Conservation (phyloP, 2,329 filamentous ascomycete species). For the Calonectria ilicicola region DNA sequence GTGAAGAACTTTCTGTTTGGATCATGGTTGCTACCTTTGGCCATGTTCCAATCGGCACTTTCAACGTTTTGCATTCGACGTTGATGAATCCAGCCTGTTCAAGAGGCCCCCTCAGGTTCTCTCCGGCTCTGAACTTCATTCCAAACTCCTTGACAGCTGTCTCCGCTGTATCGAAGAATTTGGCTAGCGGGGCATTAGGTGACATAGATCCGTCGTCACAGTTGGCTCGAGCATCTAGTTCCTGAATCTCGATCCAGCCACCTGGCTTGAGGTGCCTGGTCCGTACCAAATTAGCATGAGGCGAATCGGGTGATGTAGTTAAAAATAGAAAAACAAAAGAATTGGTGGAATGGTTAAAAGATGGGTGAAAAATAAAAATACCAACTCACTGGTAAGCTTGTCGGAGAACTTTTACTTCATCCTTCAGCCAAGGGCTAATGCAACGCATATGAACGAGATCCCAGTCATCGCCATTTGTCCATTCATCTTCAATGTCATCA, state of each 20-base stretch:
- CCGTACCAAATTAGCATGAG: neutral
- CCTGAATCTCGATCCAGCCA: slow-evolving; percentile 45
- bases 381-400: slow-evolving; percentile 30
- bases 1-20: neutral
- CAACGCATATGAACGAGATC: slow-evolving; percentile 41
- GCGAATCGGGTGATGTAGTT: too few species aligned
- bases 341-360: too few species aligned
- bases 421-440: slow-evolving; percentile 37
- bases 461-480: slow-evolving; percentile 48
- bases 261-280: slow-evolving; percentile 35
- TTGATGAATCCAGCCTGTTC: slow-evolving; percentile 35
- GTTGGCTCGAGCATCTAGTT: slow-evolving; percentile 50
- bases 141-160: slow-evolving; percentile 44
- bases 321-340: too few species aligned
- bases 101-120: slow-evolving; percentile 23
- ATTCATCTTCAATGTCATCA: slow-evolving; percentile 59
- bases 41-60: slow-evolving; percentile 39
- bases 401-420: slow-evolving; percentile 28
- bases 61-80: slow-evolving; percentile 31
- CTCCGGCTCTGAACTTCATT: slow-evolving; percentile 46
- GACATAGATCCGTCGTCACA: slow-evolving; percentile 55
- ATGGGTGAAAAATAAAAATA: neutral
- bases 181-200: slow-evolving; percentile 45
- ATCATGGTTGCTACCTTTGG: slow-evolving; percentile 21
- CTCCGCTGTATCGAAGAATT: slow-evolving; percentile 38